phyloP scores from a whole-genome alignment of 2,329 filamentous ascomycete genomes.

The Curvularia sp. region DNA sequence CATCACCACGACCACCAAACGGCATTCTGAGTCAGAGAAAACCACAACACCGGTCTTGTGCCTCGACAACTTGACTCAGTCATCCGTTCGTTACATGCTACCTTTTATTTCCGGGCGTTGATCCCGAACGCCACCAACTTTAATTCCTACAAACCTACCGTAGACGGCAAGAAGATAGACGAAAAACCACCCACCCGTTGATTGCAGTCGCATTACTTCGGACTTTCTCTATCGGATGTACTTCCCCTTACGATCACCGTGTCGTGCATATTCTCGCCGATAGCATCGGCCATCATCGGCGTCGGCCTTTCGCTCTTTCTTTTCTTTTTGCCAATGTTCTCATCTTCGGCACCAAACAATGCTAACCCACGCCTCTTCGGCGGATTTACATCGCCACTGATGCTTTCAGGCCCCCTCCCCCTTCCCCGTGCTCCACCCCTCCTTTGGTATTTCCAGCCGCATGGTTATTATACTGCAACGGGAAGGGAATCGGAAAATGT shows the following conservation, averaged over 20 bases:
- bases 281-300: not conserved
- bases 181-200: conserved; percentile 2
- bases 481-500: conserved; percentile 14
- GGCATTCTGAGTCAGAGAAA: not conserved
- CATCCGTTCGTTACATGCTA: not conserved
- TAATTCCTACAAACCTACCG: not conserved
- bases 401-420: conserved; percentile 2
- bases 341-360: not conserved
- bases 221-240: conserved; percentile 11
- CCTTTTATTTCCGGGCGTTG: not conserved
- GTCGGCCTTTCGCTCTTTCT: conserved; percentile 1
- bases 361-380: not conserved
- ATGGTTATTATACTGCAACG: conserved; percentile 7
- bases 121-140: not conserved
- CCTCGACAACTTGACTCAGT: not conserved
- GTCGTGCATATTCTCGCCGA: not conserved
- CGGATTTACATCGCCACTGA: conserved; percentile 8
- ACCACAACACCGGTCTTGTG: not conserved
- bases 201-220: conserved; percentile 18
- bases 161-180: conserved; percentile 1
- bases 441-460: conserved; percentile 4
- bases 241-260: not conserved
- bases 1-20: not conserved
- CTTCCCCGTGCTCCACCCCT: not conserved
- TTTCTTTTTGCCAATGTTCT: not conserved